Percentiles rank a stretch among this genome's conserved stretches.
phyloP scores from a whole-genome alignment of 495 filamentous ascomycete genomes.

The Penicillium crystallinum region DNA sequence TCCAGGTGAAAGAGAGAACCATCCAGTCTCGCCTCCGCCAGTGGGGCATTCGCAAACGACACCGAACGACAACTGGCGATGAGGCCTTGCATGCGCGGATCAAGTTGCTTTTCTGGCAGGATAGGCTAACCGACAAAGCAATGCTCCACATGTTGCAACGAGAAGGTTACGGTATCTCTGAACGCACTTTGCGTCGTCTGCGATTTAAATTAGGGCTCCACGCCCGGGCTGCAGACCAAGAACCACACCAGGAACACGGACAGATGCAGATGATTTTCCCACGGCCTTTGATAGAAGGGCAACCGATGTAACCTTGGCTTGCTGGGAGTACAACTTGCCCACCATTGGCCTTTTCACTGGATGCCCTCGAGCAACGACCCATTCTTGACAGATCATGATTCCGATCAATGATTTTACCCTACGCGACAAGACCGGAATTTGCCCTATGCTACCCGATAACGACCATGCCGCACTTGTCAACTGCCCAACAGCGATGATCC shows the following conservation, averaged over 20 bases:
- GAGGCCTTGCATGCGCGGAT: constrained; percentile 24
- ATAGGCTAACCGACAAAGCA: constrained; percentile 25
- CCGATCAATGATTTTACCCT: neutral
- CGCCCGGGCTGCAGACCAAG: constrained; percentile 18
- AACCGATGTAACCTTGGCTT: neutral
- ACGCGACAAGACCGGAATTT: neutral
- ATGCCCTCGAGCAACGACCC: neutral
- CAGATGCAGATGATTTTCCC: constrained; percentile 5
- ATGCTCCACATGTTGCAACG: constrained; percentile 23
- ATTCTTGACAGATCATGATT: neutral
- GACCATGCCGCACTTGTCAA: neutral
- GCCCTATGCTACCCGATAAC: neutral
- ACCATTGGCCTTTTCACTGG: neutral
- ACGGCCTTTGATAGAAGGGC: neutral
- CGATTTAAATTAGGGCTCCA: constrained; percentile 26
- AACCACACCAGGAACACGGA: constrained; percentile 1
- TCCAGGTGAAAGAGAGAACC: constrained; percentile 26
- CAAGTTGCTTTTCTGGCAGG: constrained; percentile 21
- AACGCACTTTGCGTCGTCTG: constrained; percentile 22
- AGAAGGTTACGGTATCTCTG: constrained; percentile 27
- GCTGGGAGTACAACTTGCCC: neutral
- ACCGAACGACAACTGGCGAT: constrained; percentile 24
- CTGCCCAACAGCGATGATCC: neutral
- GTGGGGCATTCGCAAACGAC: constrained; percentile 30
- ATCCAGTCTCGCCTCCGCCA: constrained; percentile 26